Evolutionary conservation across 768 basidiomycete genomes (phyloP).

Genomic region (Pilatotrama ljubarskyi): DNA sequence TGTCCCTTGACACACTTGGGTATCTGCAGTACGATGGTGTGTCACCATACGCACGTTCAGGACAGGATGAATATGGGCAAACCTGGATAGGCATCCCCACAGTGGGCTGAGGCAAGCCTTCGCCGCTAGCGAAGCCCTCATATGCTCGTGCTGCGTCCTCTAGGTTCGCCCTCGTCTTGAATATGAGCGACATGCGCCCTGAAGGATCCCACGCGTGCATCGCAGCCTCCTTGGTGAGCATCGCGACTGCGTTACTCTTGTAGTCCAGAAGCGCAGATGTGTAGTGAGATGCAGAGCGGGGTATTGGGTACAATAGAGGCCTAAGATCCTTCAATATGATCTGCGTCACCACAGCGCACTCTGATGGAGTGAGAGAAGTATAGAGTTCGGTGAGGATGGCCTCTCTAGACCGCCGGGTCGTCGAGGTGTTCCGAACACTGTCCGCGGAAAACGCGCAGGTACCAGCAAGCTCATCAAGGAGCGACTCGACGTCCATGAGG

Average conservation of each 20-base stretch:
- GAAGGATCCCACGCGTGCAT: conserved; percentile 74
- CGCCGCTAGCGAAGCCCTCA: conserved; percentile 33
- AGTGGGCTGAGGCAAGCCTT: conserved; percentile 37
- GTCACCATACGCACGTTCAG: conserved; percentile 2
- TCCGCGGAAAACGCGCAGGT: conserved; percentile 59
- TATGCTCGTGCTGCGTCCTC: conserved; percentile 48
- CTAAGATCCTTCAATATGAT: conserved; percentile 87
- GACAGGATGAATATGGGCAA: background rate
- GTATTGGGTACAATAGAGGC: conserved; percentile 73
- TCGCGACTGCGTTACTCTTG: conserved; percentile 55
- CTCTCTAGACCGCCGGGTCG: conserved; percentile 32
- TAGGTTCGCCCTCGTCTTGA: conserved; percentile 55
- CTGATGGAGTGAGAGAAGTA: conserved; percentile 55
- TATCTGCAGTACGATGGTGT: conserved; percentile 43
- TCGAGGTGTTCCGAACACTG: conserved; percentile 41
- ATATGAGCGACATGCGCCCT: conserved; percentile 51
- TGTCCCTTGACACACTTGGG: conserved; percentile 83
- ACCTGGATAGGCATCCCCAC: conserved; percentile 69
- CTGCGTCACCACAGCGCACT: conserved; percentile 74
- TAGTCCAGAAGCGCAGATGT: conserved; percentile 52
- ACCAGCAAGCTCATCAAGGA: conserved; percentile 76
- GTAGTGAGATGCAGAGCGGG: conserved; percentile 43
- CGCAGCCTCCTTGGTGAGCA: conserved; percentile 60
- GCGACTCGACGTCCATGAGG: conserved; percentile 54
- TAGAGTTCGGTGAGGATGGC: conserved; percentile 59